phyloP scores from a whole-genome alignment of 73 alveolate species.

The Halteria grandinella region DNA sequence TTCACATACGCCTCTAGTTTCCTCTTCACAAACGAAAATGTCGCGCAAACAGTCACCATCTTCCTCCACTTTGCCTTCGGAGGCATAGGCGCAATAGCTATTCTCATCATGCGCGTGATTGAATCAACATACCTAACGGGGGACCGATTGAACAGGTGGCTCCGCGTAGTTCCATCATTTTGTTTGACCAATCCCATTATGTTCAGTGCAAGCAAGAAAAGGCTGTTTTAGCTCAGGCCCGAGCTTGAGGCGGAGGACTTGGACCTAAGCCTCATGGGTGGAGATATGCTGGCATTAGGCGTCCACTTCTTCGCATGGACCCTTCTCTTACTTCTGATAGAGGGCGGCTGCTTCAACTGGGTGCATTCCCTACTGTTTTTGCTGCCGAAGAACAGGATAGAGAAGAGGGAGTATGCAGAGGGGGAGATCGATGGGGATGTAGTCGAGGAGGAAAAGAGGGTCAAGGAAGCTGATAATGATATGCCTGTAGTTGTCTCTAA shows the following conservation, averaged over 20 bases:
- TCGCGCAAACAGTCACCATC: constrained; percentile 68
- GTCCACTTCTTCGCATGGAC: constrained; percentile 43
- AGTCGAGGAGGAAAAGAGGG: constrained; percentile 55
- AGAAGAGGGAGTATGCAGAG: no score
- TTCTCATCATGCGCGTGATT: constrained; percentile 58
- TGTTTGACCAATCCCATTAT: constrained; percentile 63
- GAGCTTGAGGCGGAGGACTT: no score
- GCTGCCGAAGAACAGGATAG: no score
- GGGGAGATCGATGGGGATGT: constrained; percentile 61
- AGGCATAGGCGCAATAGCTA: constrained; percentile 55
- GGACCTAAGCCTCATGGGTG: constrained; percentile 71
- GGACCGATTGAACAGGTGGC: constrained; percentile 52
- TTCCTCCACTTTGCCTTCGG: constrained; percentile 64
- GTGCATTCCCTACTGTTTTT: no score
- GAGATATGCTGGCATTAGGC: constrained; percentile 49
- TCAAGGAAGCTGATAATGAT: constrained; percentile 8
- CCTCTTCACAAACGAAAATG: constrained; percentile 57
- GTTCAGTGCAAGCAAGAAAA: constrained; percentile 36
- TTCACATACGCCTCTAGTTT: constrained; percentile 69
- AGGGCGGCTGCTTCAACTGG: constrained; percentile 14
- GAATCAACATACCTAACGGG: constrained; percentile 55
- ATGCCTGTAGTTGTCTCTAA: constrained; percentile 60
- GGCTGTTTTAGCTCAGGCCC: no score
- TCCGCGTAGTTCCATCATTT: constrained; percentile 68
- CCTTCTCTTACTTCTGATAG: constrained; percentile 19